Conservation (phyloP, 371 early-diverging fungal genomes). For the Phascolomyces articulosus region DNA sequence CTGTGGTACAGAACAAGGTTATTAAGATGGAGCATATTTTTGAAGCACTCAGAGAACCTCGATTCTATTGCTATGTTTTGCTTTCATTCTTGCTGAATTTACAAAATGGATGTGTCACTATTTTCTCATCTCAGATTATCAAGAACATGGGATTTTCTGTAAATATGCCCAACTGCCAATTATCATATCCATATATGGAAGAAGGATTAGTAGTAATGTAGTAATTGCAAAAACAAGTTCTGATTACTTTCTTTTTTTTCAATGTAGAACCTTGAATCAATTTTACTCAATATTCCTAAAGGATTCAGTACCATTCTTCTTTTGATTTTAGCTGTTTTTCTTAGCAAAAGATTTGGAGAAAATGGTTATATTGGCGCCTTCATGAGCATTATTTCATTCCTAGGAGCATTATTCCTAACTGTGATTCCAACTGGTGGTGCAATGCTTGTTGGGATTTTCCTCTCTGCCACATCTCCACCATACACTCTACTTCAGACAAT, state of each 20-base stretch:
- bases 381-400: neutral
- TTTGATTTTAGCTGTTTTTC: slow-evolving; percentile 2
- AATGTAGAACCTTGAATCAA: slow-evolving; percentile 11
- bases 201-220: no score
- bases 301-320: slow-evolving; percentile 11
- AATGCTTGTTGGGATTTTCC: slow-evolving; percentile 16
- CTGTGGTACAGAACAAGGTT: slow-evolving; percentile 26
- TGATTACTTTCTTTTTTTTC: slow-evolving; percentile 1
- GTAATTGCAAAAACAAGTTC: no score
- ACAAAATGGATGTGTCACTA: slow-evolving; percentile 37
- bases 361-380: slow-evolving; percentile 8
- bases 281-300: slow-evolving; percentile 18
- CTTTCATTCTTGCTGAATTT: slow-evolving; percentile 24
- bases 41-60: slow-evolving; percentile 38
- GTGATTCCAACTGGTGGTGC: slow-evolving; percentile 14
- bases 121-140: slow-evolving; percentile 30
- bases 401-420: slow-evolving; percentile 16
- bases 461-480: slow-evolving; percentile 8
- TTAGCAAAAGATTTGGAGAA: slow-evolving; percentile 5
- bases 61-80: slow-evolving; percentile 30
- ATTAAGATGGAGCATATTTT: slow-evolving; percentile 33
- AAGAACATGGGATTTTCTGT: slow-evolving; percentile 36
- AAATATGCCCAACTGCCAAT: slow-evolving; percentile 11
- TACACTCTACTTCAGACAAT: slow-evolving; percentile 15
- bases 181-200: no score